phyloP scores from a whole-genome alignment of 805 yeast genomes.

The Scheffersomyces spartinae region DNA sequence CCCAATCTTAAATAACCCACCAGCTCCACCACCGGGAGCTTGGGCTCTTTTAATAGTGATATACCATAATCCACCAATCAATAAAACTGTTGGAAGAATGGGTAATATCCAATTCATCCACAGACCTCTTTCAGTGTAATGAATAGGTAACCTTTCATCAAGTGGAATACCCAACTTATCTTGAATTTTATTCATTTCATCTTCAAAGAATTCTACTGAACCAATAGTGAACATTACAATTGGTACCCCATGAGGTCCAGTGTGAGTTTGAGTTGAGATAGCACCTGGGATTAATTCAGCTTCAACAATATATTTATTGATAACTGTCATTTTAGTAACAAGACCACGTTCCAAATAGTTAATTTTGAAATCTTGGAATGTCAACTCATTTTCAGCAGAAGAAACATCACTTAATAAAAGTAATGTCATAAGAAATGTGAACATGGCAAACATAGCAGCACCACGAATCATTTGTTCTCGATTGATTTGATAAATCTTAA shows the following conservation, averaged over 20 bases:
- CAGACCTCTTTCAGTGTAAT: constrained; percentile 59
- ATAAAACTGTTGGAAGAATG: constrained; percentile 67
- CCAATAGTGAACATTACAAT: constrained; percentile 75
- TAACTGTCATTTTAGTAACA: constrained; percentile 62
- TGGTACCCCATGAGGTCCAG: constrained; percentile 23
- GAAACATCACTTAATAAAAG: no score
- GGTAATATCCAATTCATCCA: constrained; percentile 53
- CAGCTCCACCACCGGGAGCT: constrained; percentile 34
- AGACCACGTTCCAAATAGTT: constrained; percentile 66
- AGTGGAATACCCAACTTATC: constrained; percentile 56
- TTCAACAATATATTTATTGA: constrained; percentile 62
- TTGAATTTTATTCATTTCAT: constrained; percentile 65
- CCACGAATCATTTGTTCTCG: no score
- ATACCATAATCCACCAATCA: constrained; percentile 72
- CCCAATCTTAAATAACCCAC: constrained; percentile 54
- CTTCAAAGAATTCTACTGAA: constrained; percentile 75
- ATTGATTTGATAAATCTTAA: no score
- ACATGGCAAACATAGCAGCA: no score
- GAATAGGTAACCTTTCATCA: constrained; percentile 65
- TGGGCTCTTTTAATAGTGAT: constrained; percentile 43
- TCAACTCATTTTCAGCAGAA: no score
- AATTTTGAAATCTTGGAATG: constrained; percentile 81
- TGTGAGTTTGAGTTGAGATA: constrained; percentile 29
- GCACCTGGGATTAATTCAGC: constrained; percentile 46
- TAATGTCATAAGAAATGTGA: no score